Evolutionary conservation across 176 grass and related monocot genomes (phyloP), one percentile per base, ranked within the genome.

Genomic region (Juncus inflexus): DNA sequence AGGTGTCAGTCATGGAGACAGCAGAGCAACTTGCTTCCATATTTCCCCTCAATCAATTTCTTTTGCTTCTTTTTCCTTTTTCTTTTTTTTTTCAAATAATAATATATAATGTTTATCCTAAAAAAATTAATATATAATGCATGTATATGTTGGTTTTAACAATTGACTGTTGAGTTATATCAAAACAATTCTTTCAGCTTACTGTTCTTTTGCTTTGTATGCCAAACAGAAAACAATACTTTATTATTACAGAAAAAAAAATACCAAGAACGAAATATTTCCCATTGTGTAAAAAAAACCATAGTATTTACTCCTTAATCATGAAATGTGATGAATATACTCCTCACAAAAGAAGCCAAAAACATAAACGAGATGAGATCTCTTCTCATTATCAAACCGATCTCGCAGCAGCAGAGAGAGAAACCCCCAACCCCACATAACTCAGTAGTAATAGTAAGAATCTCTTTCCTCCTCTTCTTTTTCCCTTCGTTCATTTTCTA

Each of bases 1-100:
- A 73, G 55, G 69, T 73, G 69, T 60, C 53, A 47, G 69, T 28
- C 19, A 28, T 1, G 69, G 69, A 73, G 69, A 73, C 69, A 73
- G 39, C 69, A 55, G 12, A 36, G 38, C 69, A 61, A 73, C 7
- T 50, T 45, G 52, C 54, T 60, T 61, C 69, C 69, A 19, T 40
- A 35, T 73, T 60, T 59, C 63, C 37, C 63, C 10, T 66, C 63
- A 49, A 59, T 12, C 19, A 14, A 28, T 35, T 3, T 35, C 6
- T 28, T 60, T 15, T 60, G 19, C 56, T 60, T 19, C 19, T 35
- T 35, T 60, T 19, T 60, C 3, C 36, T 60, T 7, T 1, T 15
- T 60, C 8, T 35, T 59, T 5, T 59, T 35, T 59, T 3, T n/a
- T n/a, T n/a, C n/a, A n/a, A n/a, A 8, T 15, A 60, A 8, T 19